Evolutionary conservation across 1,139 yeast species (phyloP).

Genomic region (Yamadazyma conglobata): DNA sequence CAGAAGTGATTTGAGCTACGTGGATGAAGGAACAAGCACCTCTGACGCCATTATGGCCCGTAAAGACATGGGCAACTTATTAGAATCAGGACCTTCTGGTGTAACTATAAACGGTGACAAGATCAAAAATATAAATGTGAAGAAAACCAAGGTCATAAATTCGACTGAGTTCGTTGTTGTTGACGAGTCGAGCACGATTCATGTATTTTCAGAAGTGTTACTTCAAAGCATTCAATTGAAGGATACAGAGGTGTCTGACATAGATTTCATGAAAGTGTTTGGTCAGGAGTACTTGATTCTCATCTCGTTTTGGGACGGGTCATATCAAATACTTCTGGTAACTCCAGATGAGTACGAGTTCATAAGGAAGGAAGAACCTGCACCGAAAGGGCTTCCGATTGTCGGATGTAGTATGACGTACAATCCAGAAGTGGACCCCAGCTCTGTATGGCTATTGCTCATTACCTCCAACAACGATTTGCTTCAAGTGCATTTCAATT

Average conservation of each 20-base stretch:
- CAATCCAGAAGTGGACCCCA: constrained; percentile 2
- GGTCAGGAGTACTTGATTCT: constrained; percentile 11
- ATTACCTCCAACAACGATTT: constrained; percentile 16
- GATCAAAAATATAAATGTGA: constrained; percentile 4
- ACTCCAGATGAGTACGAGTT: constrained; percentile 8
- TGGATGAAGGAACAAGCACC: background rate
- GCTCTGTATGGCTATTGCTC: constrained; percentile 15
- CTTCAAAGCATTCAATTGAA: constrained; percentile 7
- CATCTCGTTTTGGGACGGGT: constrained; percentile 17
- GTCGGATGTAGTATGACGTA: constrained; percentile 9
- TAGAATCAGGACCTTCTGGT: constrained; percentile 3
- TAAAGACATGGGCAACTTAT: background rate
- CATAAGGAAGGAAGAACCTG: constrained; percentile 6
- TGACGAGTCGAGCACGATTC: constrained; percentile 7
- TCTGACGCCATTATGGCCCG: background rate
- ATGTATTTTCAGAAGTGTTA: constrained; percentile 6
- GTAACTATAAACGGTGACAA: constrained; percentile 5
- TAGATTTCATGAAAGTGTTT: constrained; percentile 11
- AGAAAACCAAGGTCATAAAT: constrained; percentile 3
- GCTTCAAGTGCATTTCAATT: constrained; percentile 12
- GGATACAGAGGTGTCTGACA: constrained; percentile 11
- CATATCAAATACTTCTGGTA: constrained; percentile 10
- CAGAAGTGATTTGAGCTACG: background rate
- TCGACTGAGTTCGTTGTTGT: constrained; percentile 8
- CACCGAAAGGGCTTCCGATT: constrained; percentile 6